Conservation (phyloP, 106 monocot genomes). For the Narthecium ossifragum region DNA sequence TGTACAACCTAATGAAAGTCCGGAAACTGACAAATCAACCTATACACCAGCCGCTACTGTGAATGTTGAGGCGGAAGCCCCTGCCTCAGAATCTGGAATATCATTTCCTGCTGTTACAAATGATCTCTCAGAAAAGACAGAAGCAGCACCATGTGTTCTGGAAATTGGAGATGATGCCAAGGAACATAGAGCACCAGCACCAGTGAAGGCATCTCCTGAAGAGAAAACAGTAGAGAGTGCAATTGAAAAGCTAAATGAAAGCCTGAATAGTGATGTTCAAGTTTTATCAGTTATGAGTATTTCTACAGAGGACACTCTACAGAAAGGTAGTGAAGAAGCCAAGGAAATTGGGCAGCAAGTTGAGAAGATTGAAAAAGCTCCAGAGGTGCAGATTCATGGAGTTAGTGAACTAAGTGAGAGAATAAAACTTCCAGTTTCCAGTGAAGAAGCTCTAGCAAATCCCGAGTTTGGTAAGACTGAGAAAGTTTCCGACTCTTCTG, state of each 20-base stretch:
- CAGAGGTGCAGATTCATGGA: conserved; percentile 1
- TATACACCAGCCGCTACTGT: not conserved
- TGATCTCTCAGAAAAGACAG: not conserved
- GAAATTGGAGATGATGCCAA: conserved; percentile 1
- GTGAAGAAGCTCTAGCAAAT: conserved; percentile 10
- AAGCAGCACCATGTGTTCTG: conserved; percentile 1
- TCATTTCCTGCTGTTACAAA: not conserved
- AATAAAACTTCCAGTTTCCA: not conserved
- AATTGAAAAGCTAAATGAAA: conserved; percentile 8
- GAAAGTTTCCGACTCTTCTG: not conserved
- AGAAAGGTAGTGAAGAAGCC: conserved; percentile 11
- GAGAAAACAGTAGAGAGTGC: not conserved
- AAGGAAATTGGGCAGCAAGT: not conserved
- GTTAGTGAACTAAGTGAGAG: conserved; percentile 1
- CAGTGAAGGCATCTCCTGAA: not conserved
- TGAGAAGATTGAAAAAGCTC: conserved; percentile 6
- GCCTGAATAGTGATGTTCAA: conserved; percentile 3
- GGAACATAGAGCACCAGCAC: not conserved
- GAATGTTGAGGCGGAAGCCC: not conserved
- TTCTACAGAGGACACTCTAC: conserved; percentile 2
- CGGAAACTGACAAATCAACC: conserved; percentile 2
- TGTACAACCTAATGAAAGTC: conserved; percentile 2
- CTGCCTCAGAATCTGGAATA: not conserved
- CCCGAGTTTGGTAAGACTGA: not conserved
- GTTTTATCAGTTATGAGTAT: not conserved